These are phyloP conservation scores for Prunus salicina DNA, from an alignment of 306 rosid species.

Conservation along the genomic window DNA sequence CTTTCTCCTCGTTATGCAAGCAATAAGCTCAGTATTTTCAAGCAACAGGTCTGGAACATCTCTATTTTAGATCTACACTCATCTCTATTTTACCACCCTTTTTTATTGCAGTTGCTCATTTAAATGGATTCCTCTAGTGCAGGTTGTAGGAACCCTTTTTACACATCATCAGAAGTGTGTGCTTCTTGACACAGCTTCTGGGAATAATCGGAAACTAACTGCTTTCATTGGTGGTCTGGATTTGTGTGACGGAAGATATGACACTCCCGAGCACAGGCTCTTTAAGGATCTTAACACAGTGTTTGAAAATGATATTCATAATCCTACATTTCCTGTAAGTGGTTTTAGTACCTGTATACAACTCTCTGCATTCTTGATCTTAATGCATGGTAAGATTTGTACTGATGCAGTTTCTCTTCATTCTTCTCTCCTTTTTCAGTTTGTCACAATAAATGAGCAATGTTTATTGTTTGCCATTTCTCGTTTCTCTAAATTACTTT, in stretches of 20 bases:
- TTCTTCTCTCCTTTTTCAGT: neutral
- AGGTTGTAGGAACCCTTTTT: conserved; percentile 82
- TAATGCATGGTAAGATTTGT: neutral
- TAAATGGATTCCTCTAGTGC: conserved; percentile 30
- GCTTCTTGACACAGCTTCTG: conserved; percentile 57
- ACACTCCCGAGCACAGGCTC: conserved; percentile 71
- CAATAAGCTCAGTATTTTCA: conserved; percentile 77
- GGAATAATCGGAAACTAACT: conserved; percentile 55
- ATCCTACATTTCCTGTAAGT: conserved; percentile 66
- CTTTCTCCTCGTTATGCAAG: conserved; percentile 82
- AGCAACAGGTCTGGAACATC: conserved; percentile 60
- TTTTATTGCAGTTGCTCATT: neutral
- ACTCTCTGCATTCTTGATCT: neutral
- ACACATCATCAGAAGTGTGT: conserved; percentile 83
- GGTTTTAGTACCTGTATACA: neutral
- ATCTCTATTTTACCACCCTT: neutral
- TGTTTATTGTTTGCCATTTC: neutral
- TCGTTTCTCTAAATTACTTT: neutral
- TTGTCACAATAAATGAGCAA: neutral
- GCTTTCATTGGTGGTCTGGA: conserved; percentile 78
- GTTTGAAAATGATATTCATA: conserved; percentile 58
- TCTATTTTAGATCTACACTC: neutral
- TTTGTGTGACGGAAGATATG: conserved; percentile 77
- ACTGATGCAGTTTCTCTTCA: neutral
- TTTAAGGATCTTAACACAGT: conserved; percentile 47